Evolutionary conservation across 331 rosid species (phyloP).

Genomic region (Quercus tomentella): DNA sequence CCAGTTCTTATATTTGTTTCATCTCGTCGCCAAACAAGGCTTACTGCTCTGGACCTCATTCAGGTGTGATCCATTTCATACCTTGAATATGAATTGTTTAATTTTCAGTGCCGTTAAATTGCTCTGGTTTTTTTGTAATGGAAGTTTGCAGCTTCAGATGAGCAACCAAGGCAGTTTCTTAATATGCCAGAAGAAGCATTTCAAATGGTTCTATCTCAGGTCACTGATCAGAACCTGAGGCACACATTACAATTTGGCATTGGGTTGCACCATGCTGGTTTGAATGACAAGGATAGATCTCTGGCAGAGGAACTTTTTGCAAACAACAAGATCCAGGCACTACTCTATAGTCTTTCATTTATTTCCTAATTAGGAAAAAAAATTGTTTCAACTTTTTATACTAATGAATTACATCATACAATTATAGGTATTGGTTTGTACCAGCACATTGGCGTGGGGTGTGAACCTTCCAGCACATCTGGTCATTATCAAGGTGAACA

Average conservation of each 20-base stretch:
- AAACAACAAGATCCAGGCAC: conserved; percentile 94
- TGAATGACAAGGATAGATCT: conserved; percentile 94
- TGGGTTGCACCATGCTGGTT: conserved; percentile 94
- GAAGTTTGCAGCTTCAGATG: conserved; percentile 95
- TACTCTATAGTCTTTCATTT: conserved; percentile 19
- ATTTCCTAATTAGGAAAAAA: not conserved
- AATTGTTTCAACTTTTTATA: not conserved
- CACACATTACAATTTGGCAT: conserved; percentile 97
- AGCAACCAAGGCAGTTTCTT: conserved; percentile 84
- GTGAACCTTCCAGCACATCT: conserved; percentile 99
- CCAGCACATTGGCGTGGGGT: conserved; percentile 99
- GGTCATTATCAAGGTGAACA: conserved; percentile 83
- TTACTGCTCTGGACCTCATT: conserved; percentile 92
- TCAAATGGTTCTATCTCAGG: conserved; percentile 91
- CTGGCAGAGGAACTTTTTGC: conserved; percentile 91
- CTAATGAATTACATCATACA: conserved; percentile 21
- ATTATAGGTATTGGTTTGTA: conserved; percentile 81
- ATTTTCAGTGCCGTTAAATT: conserved; percentile 8
- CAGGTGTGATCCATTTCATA: conserved; percentile 56
- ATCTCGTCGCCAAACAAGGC: conserved; percentile 96
- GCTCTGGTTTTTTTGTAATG: conserved; percentile 17
- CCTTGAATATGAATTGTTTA: conserved; percentile 18
- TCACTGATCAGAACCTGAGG: conserved; percentile 84
- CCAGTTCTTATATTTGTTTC: conserved; percentile 99
- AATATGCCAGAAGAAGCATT: conserved; percentile 78